Percentiles rank a stretch among this genome's conserved stretches.
Evolutionary conservation across 2,329 filamentous ascomycete species (phyloP).

Genomic region (Aschersonia sp.): DNA sequence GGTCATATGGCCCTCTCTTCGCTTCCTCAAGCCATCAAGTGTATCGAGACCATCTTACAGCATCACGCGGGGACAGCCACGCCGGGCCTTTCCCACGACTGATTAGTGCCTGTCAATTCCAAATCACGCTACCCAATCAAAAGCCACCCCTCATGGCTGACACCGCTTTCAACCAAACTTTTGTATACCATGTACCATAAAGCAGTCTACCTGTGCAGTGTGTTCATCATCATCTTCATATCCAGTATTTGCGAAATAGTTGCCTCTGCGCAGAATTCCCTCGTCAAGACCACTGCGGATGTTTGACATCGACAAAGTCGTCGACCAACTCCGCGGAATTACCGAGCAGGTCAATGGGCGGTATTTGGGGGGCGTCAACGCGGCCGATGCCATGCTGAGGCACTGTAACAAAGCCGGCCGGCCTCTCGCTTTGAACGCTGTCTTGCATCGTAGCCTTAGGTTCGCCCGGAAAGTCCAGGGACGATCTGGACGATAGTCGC

Average conservation of each 20-base stretch:
- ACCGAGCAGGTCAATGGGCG: conserved; percentile 31
- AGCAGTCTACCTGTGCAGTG: too few species aligned
- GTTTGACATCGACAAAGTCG: conserved; percentile 9
- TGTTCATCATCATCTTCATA: too few species aligned
- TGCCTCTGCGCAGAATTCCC: background rate
- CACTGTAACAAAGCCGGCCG: conserved; percentile 41
- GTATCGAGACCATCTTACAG: too few species aligned
- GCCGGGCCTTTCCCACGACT: too few species aligned
- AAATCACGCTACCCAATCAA: too few species aligned
- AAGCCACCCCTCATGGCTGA: too few species aligned
- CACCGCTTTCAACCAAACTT: too few species aligned
- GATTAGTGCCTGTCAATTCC: too few species aligned
- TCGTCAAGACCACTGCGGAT: background rate
- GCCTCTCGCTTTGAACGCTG: conserved; percentile 26
- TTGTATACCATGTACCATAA: too few species aligned
- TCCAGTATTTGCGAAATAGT: background rate
- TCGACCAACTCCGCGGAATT: conserved; percentile 43
- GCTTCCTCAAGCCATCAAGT: too few species aligned
- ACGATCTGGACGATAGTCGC: conserved; percentile 35
- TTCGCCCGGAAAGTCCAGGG: conserved; percentile 32
- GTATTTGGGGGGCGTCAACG: conserved; percentile 30
- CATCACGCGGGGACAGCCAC: too few species aligned
- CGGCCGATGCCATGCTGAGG: conserved; percentile 41
- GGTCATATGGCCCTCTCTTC: too few species aligned
- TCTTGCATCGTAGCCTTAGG: conserved; percentile 24